Conservation (phyloP, 805 yeast species). For the Schwanniomyces pseudopolymorphus region DNA sequence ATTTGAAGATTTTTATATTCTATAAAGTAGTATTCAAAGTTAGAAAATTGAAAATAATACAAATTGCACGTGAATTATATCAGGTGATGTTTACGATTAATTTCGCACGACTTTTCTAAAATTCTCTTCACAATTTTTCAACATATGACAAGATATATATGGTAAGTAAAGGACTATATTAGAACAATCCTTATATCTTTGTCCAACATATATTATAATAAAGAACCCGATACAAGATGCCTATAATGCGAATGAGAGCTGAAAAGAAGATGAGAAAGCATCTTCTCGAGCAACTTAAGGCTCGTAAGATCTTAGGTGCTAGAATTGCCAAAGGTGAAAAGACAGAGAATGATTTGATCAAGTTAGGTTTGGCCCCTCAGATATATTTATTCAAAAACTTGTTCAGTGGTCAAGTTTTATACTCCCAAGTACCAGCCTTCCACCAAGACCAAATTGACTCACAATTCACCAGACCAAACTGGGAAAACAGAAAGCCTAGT, state of each 20-base stretch:
- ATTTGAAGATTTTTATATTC: background rate
- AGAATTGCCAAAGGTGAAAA: conserved; percentile 41
- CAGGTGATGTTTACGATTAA: conserved; percentile 1
- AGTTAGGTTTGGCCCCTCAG: conserved; percentile 74
- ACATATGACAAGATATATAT: background rate
- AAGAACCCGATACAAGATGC: conserved; percentile 23
- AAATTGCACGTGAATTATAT: background rate
- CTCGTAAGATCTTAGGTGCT: conserved; percentile 42
- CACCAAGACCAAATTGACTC: conserved; percentile 59
- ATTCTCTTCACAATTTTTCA: conserved; percentile 2
- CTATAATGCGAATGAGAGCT: conserved; percentile 38
- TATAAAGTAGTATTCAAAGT: background rate
- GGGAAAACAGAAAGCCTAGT: conserved; percentile 83
- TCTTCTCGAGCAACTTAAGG: conserved; percentile 44
- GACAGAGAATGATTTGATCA: conserved; percentile 28
- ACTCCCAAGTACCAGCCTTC: conserved; percentile 77
- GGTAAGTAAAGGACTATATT: background rate
- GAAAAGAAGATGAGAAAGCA: conserved; percentile 49
- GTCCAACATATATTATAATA: background rate
- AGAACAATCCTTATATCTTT: background rate
- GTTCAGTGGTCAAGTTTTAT: conserved; percentile 86
- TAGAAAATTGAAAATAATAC: background rate
- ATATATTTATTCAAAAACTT: conserved; percentile 80
- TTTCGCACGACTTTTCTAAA: conserved; percentile 3
- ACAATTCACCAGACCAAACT: conserved; percentile 80